Base-by-base conservation (phyloP, 192 early-diverging fungal genomes). In the Coemansia sp. region DNA sequence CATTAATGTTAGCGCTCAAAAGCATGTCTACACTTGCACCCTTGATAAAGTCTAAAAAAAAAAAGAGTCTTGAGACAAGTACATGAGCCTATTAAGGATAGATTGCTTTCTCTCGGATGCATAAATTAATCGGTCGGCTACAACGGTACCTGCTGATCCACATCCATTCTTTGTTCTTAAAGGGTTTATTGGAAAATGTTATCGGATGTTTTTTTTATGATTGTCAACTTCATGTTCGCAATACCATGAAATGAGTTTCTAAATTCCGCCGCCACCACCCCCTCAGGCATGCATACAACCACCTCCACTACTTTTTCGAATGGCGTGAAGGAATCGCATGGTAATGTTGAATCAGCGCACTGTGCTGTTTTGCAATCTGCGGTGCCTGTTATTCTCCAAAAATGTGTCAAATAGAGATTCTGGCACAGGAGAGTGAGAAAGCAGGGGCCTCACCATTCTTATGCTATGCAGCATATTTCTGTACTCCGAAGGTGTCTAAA, bases 391-490 rank as follows among this genome's bases (percentile, higher is more conserved):
- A 27, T 51, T 21, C 48, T 51, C 48, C 9, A 6, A 27, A 27
- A 51, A 51, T 7, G 8, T 1, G 5, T 1, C 19, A 51, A 24
- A 27, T 51, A 51, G 27, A 51, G 27, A 29, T 21, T 46, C 31
- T 63, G 29, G 13, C 62, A 45, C 45, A 27, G 42, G 33, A 59
- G 24, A 59, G 40, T 42, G 37, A 51, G 19, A 17, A 29, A 37
- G 8, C 8, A 67, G 33, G 36, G 7, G 10, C 21, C 27, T 33
- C 37, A 1, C 36, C 2, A 29, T 59, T 59, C 35, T 41, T n/a
- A 24, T 39, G 37, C 29, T 44, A 39, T 41, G 56, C 56, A 59
- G 54, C 42, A 65, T 33, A 54, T 64, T 17, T 61, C 5, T 61
- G 34, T 36, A 37, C 39, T 21, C 35, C 10, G n/a, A 40, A 40